Percentiles rank a stretch among this genome's conserved stretches.
These are phyloP conservation scores for Plenodomus tracheiphilus DNA, from an alignment of 2,329 filamentous ascomycete species.

Conservation along the genomic window DNA sequence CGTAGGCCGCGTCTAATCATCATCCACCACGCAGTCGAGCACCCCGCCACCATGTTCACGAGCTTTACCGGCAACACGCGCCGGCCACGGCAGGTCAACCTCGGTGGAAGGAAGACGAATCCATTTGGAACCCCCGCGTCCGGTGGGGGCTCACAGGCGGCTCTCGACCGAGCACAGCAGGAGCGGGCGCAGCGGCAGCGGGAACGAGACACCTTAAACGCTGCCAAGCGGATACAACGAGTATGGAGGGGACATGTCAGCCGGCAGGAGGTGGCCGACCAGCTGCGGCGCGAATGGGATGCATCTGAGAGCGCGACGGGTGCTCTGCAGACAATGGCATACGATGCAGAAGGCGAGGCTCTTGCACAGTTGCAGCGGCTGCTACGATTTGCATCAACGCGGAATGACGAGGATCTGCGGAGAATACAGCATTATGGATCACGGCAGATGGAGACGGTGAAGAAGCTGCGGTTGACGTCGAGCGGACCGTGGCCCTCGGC, in stretches of 20 bases:
- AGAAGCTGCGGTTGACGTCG: conserved; percentile 21
- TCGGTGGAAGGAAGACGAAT: conserved; percentile 81
- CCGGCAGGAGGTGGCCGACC: conserved; percentile 61
- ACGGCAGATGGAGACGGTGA: conserved; percentile 41
- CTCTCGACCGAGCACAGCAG: conserved; percentile 83
- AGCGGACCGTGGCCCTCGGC: conserved; percentile 46
- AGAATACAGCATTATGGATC: conserved; percentile 47
- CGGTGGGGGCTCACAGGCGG: conserved; percentile 69
- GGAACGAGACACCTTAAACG: conserved; percentile 76
- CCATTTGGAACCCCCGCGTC: conserved; percentile 68
- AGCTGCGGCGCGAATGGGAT: conserved; percentile 50
- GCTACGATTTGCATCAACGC: conserved; percentile 48
- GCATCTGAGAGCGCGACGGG: conserved; percentile 26
- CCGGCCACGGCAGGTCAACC: conserved; percentile 87
- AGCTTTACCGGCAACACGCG: conserved; percentile 88
- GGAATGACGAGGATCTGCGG: conserved; percentile 43
- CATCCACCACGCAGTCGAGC: neutral
- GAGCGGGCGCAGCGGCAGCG: conserved; percentile 79
- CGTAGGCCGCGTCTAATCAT: neutral
- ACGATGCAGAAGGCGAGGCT: conserved; percentile 44
- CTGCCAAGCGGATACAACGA: conserved; percentile 74
- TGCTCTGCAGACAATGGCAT: conserved; percentile 24
- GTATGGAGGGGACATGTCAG: conserved; percentile 77
- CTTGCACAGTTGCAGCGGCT: conserved; percentile 48
- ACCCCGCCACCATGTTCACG: conserved; percentile 71